These are phyloP conservation scores for Plasmodium inui DNA, from an alignment of 169 alveolate species.

Conservation along the genomic window DNA sequence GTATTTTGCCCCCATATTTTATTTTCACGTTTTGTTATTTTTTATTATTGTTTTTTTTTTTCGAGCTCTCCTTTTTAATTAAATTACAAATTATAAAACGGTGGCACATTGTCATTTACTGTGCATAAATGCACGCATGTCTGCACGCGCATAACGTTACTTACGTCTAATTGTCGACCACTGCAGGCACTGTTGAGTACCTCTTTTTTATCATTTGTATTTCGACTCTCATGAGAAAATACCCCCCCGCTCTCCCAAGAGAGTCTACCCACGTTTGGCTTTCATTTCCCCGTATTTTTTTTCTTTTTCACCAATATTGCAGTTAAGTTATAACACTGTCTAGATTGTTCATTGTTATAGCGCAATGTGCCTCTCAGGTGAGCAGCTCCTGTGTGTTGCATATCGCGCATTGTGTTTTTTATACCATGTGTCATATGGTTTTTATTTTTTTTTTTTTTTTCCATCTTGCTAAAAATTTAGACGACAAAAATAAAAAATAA, in stretches of 20 bases:
- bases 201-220: background rate
- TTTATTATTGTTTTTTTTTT: background rate
- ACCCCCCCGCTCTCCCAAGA: background rate
- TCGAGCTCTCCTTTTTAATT: background rate
- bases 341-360: constrained; percentile 1
- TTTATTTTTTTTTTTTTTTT: background rate
- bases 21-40: background rate
- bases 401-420: background rate
- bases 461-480: background rate
- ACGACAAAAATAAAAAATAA: background rate
- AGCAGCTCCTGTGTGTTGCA: background rate
- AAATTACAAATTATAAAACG: background rate
- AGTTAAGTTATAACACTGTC: background rate
- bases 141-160: background rate
- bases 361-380: background rate
- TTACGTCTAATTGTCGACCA: background rate
- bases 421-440: background rate
- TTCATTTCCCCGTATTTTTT: background rate
- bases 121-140: background rate
- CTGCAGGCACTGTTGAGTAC: background rate
- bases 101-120: background rate
- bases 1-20: background rate
- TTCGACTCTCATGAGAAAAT: background rate
- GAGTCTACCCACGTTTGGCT: background rate
- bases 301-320: background rate